These are phyloP conservation scores for Saxophila tyrrhenica DNA, from an alignment of 495 filamentous ascomycete species.

Conservation along the genomic window DNA sequence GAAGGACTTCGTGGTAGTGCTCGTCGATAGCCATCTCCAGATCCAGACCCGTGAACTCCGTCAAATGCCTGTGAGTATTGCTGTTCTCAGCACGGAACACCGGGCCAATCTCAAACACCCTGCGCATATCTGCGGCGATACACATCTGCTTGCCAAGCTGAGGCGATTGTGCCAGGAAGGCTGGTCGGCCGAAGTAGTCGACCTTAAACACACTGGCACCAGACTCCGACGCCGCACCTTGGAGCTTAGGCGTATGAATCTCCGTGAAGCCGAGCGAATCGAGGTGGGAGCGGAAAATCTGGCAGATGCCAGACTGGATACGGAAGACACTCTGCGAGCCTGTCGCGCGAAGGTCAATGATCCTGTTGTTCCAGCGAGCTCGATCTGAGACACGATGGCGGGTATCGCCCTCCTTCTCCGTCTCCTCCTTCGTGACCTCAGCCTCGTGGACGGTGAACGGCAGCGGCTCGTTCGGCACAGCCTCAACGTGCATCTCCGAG, in stretches of 20 bases:
- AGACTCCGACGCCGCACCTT: slow-evolving; percentile 83
- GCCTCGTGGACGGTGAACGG: slow-evolving; percentile 56
- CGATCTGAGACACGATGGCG: slow-evolving; percentile 55
- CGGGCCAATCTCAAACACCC: slow-evolving; percentile 78
- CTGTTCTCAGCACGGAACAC: slow-evolving; percentile 96
- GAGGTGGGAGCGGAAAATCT: slow-evolving; percentile 72
- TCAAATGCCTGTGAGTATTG: slow-evolving; percentile 93
- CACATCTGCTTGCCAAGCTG: slow-evolving; percentile 96
- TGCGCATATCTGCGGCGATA: slow-evolving; percentile 83
- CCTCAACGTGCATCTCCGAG: slow-evolving; percentile 43
- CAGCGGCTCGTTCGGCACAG: slow-evolving; percentile 43
- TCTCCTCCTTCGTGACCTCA: slow-evolving; percentile 36
- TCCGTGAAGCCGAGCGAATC: slow-evolving; percentile 65
- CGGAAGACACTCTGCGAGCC: slow-evolving; percentile 77
- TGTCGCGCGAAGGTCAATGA: slow-evolving; percentile 79
- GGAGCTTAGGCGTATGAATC: slow-evolving; percentile 82
- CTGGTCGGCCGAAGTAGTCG: slow-evolving; percentile 78
- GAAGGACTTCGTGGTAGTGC: slow-evolving; percentile 77
- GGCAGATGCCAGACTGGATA: slow-evolving; percentile 70
- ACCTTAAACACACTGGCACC: slow-evolving; percentile 88
- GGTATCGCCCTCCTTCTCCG: slow-evolving; percentile 23
- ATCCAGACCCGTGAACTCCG: slow-evolving; percentile 95
- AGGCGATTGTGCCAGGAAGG: slow-evolving; percentile 83
- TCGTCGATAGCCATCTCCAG: slow-evolving; percentile 89
- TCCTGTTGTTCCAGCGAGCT: slow-evolving; percentile 77